phyloP scores from a whole-genome alignment of 2,329 filamentous ascomycete species.

The Hysterium pulicare region DNA sequence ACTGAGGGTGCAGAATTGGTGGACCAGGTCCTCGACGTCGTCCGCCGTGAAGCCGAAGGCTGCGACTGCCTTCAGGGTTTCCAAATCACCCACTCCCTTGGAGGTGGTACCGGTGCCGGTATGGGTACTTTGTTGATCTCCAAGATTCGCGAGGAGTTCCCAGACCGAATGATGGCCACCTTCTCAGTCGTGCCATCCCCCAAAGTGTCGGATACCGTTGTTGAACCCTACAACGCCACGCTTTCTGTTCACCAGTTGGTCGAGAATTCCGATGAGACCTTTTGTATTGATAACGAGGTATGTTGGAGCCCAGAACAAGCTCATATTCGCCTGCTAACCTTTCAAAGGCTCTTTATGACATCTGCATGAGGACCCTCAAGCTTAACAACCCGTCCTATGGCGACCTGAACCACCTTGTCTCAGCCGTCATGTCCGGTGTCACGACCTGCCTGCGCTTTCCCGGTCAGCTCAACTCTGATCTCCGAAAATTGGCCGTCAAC shows the following conservation, averaged over 20 bases:
- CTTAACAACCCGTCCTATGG: conserved; percentile 97
- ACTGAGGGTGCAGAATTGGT: conserved; percentile 99
- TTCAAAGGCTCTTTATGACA: conserved; percentile 85
- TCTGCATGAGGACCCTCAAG: conserved; percentile 99
- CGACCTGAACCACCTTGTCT: conserved; percentile 99
- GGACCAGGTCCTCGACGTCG: conserved; percentile 96
- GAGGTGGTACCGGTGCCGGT: conserved; percentile 99
- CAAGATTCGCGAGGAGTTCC: conserved; percentile 99
- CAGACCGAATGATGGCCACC: conserved; percentile 99
- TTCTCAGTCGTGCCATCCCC: conserved; percentile 98
- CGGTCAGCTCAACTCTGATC: conserved; percentile 98
- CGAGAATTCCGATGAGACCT: conserved; percentile 99
- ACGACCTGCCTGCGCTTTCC: conserved; percentile 99
- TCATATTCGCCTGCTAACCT: conserved; percentile 13
- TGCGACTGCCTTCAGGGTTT: conserved; percentile 99
- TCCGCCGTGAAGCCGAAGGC: conserved; percentile 96
- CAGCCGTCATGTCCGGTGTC: conserved; percentile 98
- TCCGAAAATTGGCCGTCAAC: conserved; percentile 99
- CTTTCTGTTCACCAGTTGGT: conserved; percentile 98
- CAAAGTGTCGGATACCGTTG: conserved; percentile 99
- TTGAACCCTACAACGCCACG: conserved; percentile 99
- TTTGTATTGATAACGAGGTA: conserved; percentile 99
- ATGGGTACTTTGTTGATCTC: conserved; percentile 99
- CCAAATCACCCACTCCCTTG: conserved; percentile 99
- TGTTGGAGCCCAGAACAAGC: conserved; percentile 7